Evolutionary conservation across 2,329 filamentous ascomycete genomes (phyloP), one percentile per base, ranked within the genome.

Genomic region (Sporothrix humicola): DNA sequence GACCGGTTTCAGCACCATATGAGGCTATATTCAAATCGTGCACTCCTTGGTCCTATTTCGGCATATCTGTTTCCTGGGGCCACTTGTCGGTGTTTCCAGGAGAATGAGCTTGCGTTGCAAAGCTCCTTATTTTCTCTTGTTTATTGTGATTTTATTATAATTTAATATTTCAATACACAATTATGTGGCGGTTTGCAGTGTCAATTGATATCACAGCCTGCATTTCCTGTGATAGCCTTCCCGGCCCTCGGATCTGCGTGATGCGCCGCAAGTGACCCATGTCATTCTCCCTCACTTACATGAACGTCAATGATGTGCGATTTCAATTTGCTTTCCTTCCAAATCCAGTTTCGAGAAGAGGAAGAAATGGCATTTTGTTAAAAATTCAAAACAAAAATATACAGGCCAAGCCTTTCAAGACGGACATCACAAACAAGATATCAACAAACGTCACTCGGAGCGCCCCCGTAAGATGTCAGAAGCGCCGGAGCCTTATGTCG

Each of bases 11-110:
- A 70, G 68, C 31, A 46, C 17, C 68, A 42, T 37, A 56, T 70
- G 50, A 70, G 68, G 68, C 68, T 70, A 70, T 58, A 56, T 70
- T 42, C 68, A 58, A 54, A n/a, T 56, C n/a, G 63, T 37, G n/a
- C 23, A n/a, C 63, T 56, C 15, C 26, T 54, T 52, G 66, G 66
- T 68, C 44, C 46, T 42, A 48, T 54, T 69, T 52, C 48, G 65
- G 44, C 63, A 50, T 52, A 48, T 68, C 23, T 68, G 8, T 15
- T 31, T 26, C 20, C 31, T 48, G 20, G 44, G 23, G 37, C 58
- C 63, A 66, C 42, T 26, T 48, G 37, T 66, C 42, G 48, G 61
- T 26, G 44, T 68, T 68, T 68, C 20, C 46, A 52, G 63, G 46
- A 68, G 63, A 68, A 31, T 9, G 26, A n/a, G 26, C 13, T 6